These are phyloP conservation scores for Boehmeria nivea DNA, from an alignment of 306 rosid genomes.

Conservation along the genomic window DNA sequence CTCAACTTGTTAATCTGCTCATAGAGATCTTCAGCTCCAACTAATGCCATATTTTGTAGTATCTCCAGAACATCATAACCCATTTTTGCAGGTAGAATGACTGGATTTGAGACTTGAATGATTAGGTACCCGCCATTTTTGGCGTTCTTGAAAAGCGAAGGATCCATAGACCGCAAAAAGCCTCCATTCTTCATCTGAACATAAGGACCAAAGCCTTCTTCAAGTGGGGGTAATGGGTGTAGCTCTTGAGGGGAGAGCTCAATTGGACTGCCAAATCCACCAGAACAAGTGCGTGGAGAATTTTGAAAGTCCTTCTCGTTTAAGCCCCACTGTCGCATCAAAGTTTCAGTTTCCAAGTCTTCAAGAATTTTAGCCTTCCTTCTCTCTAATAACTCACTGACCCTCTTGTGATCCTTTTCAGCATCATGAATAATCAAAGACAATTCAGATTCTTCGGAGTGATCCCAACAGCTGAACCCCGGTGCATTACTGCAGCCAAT, in stretches of 20 bases:
- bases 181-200: constrained; percentile 49
- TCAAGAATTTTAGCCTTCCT: constrained; percentile 62
- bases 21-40: constrained; percentile 44
- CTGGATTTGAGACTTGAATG: constrained; percentile 58
- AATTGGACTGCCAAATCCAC: constrained; percentile 90
- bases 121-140: constrained; percentile 51
- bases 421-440: constrained; percentile 42
- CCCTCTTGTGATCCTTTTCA: constrained; percentile 54
- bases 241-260: constrained; percentile 51
- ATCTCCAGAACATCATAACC: constrained; percentile 62
- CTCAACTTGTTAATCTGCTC: constrained; percentile 32
- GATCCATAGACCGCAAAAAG: constrained; percentile 61
- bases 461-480: constrained; percentile 12
- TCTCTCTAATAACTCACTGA: constrained; percentile 40
- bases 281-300: constrained; percentile 39
- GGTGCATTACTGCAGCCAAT: constrained; percentile 12
- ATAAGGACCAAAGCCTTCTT: constrained; percentile 58
- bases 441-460: constrained; percentile 41
- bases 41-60: constrained; percentile 42
- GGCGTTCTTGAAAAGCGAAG: constrained; percentile 48
- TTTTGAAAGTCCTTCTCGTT: constrained; percentile 57
- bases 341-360: constrained; percentile 65
- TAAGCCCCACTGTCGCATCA: constrained; percentile 75
- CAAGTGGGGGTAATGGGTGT: constrained; percentile 49
- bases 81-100: constrained; percentile 59